These are phyloP conservation scores for Kwoniella pini DNA, from an alignment of 768 basidiomycete genomes.

Conservation along the genomic window DNA sequence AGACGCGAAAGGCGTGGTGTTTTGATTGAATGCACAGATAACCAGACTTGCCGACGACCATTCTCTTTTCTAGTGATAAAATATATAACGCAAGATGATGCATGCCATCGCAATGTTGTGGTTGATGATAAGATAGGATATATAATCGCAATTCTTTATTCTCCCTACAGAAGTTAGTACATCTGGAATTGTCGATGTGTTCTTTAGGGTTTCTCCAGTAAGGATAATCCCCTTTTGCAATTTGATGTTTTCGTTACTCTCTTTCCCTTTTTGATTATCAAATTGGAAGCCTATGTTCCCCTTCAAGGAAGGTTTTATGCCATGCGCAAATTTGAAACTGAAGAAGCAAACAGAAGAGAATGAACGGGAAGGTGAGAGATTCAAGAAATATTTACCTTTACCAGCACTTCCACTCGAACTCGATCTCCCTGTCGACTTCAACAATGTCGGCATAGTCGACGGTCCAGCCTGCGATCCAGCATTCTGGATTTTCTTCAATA, in stretches of 20 bases:
- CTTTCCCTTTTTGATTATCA: neutral
- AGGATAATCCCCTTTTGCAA: slow-evolving; percentile 1
- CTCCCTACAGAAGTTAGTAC: slow-evolving; percentile 1
- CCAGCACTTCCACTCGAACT: slow-evolving; percentile 4
- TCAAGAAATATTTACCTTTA: slow-evolving; percentile 25
- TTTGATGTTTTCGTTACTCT: neutral
- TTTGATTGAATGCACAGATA: slow-evolving; percentile 2
- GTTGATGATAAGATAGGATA: neutral
- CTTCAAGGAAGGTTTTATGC: no score
- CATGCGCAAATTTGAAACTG: neutral
- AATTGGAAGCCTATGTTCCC: no score
- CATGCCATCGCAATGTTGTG: slow-evolving; percentile 24
- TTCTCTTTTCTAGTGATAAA: neutral
- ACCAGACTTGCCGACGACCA: slow-evolving; percentile 13
- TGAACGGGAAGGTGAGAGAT: neutral
- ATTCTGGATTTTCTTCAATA: slow-evolving; percentile 51
- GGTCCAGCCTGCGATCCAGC: slow-evolving; percentile 22
- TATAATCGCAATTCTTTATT: slow-evolving; percentile 5
- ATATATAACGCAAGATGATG: slow-evolving; percentile 26
- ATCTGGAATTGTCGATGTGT: neutral
- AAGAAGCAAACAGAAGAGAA: neutral
- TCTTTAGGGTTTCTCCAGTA: slow-evolving; percentile 2
- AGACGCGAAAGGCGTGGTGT: no score
- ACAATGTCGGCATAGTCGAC: neutral
- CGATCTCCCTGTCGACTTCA: neutral